Percentiles rank a stretch among this genome's conserved stretches.
Conservation (phyloP, 257 asterid species). For the Jasminum sambac region DNA sequence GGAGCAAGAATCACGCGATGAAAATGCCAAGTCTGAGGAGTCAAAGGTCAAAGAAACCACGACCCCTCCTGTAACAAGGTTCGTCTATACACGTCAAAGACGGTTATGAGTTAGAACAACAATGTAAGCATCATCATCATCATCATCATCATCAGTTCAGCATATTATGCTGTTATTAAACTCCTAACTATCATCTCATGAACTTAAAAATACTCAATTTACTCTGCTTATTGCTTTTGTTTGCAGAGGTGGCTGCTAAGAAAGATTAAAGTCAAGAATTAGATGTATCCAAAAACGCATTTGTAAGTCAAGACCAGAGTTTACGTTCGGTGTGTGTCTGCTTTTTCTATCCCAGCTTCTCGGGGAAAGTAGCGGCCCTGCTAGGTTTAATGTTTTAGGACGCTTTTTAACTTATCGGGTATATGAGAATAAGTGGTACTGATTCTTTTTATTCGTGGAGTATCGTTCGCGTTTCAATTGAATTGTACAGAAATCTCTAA, state of each 20-base stretch:
- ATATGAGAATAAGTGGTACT: not conserved
- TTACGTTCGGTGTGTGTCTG: not conserved
- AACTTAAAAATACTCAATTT: too few species aligned
- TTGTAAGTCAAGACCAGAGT: not conserved
- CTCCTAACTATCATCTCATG: too few species aligned
- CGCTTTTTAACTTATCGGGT: not conserved
- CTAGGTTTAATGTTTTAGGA: not conserved
- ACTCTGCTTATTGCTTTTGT: too few species aligned
- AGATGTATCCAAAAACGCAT: not conserved
- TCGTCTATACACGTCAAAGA: conserved; percentile 54
- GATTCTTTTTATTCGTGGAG: conserved; percentile 7
- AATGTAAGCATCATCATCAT: conserved; percentile 25
- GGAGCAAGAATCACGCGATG: conserved; percentile 38
- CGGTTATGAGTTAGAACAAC: conserved; percentile 38
- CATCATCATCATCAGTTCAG: too few species aligned
- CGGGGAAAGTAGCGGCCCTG: conserved; percentile 15
- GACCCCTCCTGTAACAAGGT: conserved; percentile 45
- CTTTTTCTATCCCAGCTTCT: not conserved
- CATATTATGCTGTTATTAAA: not conserved
- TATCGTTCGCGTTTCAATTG: conserved; percentile 17
- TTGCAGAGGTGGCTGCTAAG: conserved; percentile 10
- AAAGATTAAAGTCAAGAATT: not conserved
- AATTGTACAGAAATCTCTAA: conserved; percentile 41
- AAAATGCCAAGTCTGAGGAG: conserved; percentile 36
- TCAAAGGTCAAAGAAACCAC: conserved; percentile 38